Percentiles rank a stretch among this genome's conserved stretches.
Evolutionary conservation across 495 filamentous ascomycete genomes (phyloP).

Genomic region (Penicillium roqueforti): DNA sequence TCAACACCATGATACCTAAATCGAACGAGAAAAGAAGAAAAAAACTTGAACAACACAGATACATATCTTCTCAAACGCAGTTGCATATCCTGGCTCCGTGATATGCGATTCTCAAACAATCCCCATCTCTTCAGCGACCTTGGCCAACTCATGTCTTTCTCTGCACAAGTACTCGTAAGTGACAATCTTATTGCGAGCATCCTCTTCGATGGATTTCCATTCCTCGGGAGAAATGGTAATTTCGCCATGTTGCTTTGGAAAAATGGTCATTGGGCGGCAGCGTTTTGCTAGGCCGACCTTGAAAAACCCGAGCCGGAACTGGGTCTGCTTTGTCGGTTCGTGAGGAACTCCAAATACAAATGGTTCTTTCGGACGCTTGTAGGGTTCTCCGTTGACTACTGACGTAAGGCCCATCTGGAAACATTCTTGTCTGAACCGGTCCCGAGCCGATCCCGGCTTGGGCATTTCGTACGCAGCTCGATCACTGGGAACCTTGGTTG

Average conservation of each 20-base stretch:
- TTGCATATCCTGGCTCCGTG: background rate
- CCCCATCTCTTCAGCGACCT: background rate
- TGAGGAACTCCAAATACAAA: background rate
- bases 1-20: background rate
- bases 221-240: background rate
- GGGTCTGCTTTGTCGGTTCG: background rate
- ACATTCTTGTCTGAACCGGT: background rate
- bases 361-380: background rate
- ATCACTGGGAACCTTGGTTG: background rate
- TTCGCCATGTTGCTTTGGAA: background rate
- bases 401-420: background rate
- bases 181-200: background rate
- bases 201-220: background rate
- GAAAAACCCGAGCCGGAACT: background rate
- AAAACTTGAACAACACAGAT: background rate
- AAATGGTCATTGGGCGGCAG: background rate
- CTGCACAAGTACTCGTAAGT: background rate
- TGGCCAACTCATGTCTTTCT: background rate
- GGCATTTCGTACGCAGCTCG: background rate
- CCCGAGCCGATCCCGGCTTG: too few relatives aligned
- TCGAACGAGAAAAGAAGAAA: background rate
- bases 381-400: background rate
- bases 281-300: background rate
- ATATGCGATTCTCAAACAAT: background rate
- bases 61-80: background rate